Evolutionary conservation across 257 asterid genomes (phyloP), one percentile per base, ranked within the genome.

Genomic region (Solanum tacnaense): DNA sequence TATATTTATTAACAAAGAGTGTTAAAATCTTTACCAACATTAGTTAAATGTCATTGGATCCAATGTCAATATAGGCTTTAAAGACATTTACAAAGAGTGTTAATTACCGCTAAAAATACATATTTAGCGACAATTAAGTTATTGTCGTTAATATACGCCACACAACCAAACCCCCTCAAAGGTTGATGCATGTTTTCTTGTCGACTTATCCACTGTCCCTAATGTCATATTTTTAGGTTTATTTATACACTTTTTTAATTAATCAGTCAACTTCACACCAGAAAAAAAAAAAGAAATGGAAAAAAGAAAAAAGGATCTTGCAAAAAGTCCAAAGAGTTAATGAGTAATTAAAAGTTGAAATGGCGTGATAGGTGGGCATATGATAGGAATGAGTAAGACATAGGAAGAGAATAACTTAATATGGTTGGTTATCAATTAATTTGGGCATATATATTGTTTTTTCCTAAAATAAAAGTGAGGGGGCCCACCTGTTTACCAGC

Each of bases 361-460:
- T 79, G 85, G 85, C 85, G 85, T 79, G 39, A 81, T 81, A 16
- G 85, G 85, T 81, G 85, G 68, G 68, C 20, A 81, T 81, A 46
- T 81, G 85, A 81, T 10, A 46, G 18, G 85, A 81, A 81, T 81
- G 85, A 44, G 84, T 7, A 15, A 78, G 65, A 78, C 36, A 78
- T 31, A 41, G 84, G 60, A 78, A 25, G 84, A 78, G 68, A 81
- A 27, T 81, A 81, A 81, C 39, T 46, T 81, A 81, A 81, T 44
- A 46, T 25, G 39, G 67, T 81, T 81, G 85, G 68, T 46, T 46
- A 81, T 81, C 20, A 38, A 46, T 81, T 46, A 46, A 46, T 81
- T 81, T 46, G 41, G 68, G 27, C 85, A 27, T 31, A 32, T 4
- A 4, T 32, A 18, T 32, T 34, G 32, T 79, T 52, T 79, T 29